phyloP scores from a whole-genome alignment of 2,329 filamentous ascomycete species.

The Neoarthrinium moseri region DNA sequence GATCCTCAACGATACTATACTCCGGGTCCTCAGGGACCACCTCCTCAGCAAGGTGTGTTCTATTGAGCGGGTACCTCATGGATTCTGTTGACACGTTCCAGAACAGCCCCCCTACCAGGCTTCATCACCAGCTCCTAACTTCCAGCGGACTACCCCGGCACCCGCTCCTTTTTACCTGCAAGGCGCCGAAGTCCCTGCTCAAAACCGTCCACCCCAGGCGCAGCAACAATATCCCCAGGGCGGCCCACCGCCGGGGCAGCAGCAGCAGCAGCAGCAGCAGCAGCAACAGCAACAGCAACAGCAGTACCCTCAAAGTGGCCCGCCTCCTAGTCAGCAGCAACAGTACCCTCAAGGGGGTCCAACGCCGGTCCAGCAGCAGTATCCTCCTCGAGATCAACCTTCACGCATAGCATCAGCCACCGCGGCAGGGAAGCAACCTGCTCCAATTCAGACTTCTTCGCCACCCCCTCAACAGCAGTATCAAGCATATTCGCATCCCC shows the following conservation, averaged over 20 bases:
- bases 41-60: conserved; percentile 34
- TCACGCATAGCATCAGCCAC: conserved; percentile 38
- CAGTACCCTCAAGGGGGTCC: conserved; percentile 27
- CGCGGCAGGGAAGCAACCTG: conserved; percentile 45
- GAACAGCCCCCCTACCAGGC: conserved; percentile 42
- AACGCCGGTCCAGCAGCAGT: conserved; percentile 17
- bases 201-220: conserved; percentile 24
- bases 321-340: conserved; percentile 28
- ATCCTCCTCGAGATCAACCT: conserved; percentile 40
- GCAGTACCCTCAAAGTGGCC: conserved; percentile 30
- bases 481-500: conserved; percentile 45
- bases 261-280: too few relatives aligned
- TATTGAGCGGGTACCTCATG: conserved; percentile 11
- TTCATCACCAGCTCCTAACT: conserved; percentile 51
- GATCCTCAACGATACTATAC: conserved; percentile 71
- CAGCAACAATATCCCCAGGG: conserved; percentile 27
- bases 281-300: too few relatives aligned
- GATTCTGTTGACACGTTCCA: conserved; percentile 26
- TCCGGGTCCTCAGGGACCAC: conserved; percentile 47
- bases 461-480: conserved; percentile 51
- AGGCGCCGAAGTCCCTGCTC: conserved; percentile 52
- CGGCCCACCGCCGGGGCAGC: conserved; percentile 18
- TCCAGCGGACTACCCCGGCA: conserved; percentile 51
- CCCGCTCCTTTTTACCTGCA: conserved; percentile 66
- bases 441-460: conserved; percentile 50